Percentiles rank a stretch among this genome's conserved stretches.
phyloP scores from a whole-genome alignment of 768 basidiomycete species.

The Hericium rajendrae region DNA sequence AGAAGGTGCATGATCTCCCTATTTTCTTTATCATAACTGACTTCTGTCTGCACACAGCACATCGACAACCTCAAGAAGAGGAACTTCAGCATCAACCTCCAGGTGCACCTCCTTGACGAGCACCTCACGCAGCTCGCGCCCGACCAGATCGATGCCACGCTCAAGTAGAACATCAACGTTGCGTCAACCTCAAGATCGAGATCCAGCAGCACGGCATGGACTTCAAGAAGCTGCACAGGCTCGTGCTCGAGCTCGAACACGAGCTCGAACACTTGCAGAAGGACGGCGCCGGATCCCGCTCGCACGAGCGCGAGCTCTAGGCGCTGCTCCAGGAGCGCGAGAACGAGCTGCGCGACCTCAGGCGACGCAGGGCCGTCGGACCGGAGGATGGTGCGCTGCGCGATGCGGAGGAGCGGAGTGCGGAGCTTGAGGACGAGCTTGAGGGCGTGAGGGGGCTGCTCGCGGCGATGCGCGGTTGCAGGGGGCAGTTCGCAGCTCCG shows the following conservation, averaged over 20 bases:
- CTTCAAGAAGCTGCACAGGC: conserved; percentile 86
- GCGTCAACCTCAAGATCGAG: too few species aligned
- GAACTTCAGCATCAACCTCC: too few species aligned
- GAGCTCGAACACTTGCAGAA: conserved; percentile 67
- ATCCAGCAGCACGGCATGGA: conserved; percentile 86
- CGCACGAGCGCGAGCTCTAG: conserved; percentile 66
- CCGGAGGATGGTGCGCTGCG: too few species aligned
- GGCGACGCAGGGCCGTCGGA: too few species aligned
- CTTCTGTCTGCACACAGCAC: conserved; percentile 41
- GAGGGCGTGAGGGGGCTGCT: conserved; percentile 53
- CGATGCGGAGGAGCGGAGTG: conserved; percentile 57
- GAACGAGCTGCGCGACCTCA: too few species aligned
- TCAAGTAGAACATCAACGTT: conserved; percentile 90
- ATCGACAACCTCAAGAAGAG: too few species aligned
- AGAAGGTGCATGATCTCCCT: conserved; percentile 56
- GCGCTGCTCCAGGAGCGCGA: conserved; percentile 66
- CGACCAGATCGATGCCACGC: conserved; percentile 84
- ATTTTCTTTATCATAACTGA: not conserved
- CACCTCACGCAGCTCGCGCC: conserved; percentile 82
- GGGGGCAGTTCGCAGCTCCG: conserved; percentile 36
- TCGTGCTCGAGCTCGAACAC: conserved; percentile 73
- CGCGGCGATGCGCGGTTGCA: conserved; percentile 27
- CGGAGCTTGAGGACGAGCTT: conserved; percentile 64
- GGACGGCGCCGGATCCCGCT: conserved; percentile 24
- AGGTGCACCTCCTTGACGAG: too few species aligned